Evolutionary conservation across 805 yeast genomes (phyloP), one percentile per base, ranked within the genome.

Genomic region (Sugiyamaella marilandica): DNA sequence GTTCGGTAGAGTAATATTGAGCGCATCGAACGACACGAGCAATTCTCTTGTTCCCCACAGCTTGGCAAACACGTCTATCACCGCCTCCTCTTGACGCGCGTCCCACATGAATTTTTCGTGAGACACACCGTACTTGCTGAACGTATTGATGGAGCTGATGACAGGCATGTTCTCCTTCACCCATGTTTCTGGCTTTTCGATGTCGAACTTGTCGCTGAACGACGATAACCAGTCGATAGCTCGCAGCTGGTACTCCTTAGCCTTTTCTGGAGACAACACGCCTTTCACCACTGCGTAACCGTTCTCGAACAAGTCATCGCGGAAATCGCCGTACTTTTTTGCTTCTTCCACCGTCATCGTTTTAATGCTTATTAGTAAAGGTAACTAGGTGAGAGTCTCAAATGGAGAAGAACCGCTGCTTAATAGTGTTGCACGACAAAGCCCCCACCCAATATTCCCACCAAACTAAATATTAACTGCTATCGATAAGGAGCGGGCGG

Each of bases 211-310:
- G 24, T 16, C 24, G 13, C 24, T 14, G 43, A 39, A 39, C 21
- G 43, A 39, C 19, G 43, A 39, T 21, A 39, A 19, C 43, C 43
- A 39, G 43, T 39, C 43, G 21, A 39, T n/a, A 21, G 43, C 43
- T 13, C 43, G 19, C 24, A 8, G 21, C 21, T 39, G 43, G 43
- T 39, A 39, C 24, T 39, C 43, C 43, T 39, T 39, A 5, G 43
- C 43, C 21, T 39, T 39, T 16, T 39, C 43, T 16, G 7, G 4
- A 16, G 43, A 39, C 43, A 39, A 16, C 5, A 39, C 43, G 14
- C 43, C 43, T 21, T 39, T 39, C 24, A 39, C 43, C 13, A 39
- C 43, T 9, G 43, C 43, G 19, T 39, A 39, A 7, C 43, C 43
- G 7, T 39, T 39, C 19, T 39, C 43, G 21, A 39, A 39, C 43